A percentile compares a stretch with the other conserved stretches of the same genome.
These are phyloP conservation scores for cucumber (Cucumis sativus) DNA, from an alignment of 306 rosid genomes.

Conservation along the genomic window Cucumber_9930_V3 NC_026657.2:3356001-3356500, in stretches of 20 bases:
- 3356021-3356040: neutral
- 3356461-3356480: neutral
- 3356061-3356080: conserved; percentile 57
- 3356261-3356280: conserved; percentile 79
- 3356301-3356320: conserved; percentile 75
- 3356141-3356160: conserved; percentile 81
- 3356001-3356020: neutral
- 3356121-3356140: conserved; percentile 86
- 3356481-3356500: neutral
- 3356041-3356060: neutral
- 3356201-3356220: neutral
- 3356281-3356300: conserved; percentile 81
- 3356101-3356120: conserved; percentile 73
- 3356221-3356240: neutral
- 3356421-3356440: neutral
- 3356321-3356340: conserved; percentile 2
- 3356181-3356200: conserved; percentile 34
- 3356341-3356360: neutral
- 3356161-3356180: conserved; percentile 89
- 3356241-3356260: conserved; percentile 12
- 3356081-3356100: conserved; percentile 50
- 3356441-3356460: neutral
- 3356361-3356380: neutral
- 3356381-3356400: neutral
- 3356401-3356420: neutral